These are phyloP conservation scores for Biscogniauxia mediterranea DNA, from an alignment of 2,329 filamentous ascomycete genomes.

Conservation along the genomic window DNA sequence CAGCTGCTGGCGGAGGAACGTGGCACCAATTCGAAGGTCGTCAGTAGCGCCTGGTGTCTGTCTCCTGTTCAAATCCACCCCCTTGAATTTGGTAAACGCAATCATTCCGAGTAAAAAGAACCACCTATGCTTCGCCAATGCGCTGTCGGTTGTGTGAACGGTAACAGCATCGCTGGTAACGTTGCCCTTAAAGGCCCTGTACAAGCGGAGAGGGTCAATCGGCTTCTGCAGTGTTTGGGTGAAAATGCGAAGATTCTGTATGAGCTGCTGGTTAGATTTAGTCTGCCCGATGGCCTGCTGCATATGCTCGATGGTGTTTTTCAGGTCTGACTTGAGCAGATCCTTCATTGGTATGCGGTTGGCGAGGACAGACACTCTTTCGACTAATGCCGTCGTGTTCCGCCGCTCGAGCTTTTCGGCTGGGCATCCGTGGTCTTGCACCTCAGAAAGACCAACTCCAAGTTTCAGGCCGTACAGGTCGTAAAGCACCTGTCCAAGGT, in stretches of 20 bases:
- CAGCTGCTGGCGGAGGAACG: conserved; percentile 76
- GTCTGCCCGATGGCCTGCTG: conserved; percentile 80
- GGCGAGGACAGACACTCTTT: conserved; percentile 79
- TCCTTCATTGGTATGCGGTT: conserved; percentile 87
- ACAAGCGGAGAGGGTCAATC: conserved; percentile 78
- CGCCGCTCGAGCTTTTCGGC: conserved; percentile 75
- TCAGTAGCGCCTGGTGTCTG: conserved; percentile 77
- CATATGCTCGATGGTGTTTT: conserved; percentile 87
- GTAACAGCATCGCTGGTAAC: conserved; percentile 70
- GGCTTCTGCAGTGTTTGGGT: conserved; percentile 78
- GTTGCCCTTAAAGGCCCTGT: conserved; percentile 75
- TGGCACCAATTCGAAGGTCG: conserved; percentile 77
- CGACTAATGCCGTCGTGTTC: conserved; percentile 77
- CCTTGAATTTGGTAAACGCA: conserved; percentile 79
- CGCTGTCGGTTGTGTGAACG: conserved; percentile 66
- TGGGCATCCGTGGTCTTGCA: conserved; percentile 77
- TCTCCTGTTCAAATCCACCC: conserved; percentile 67
- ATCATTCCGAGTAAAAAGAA: conserved; percentile 90
- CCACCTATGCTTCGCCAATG: conserved; percentile 80
- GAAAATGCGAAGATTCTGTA: conserved; percentile 84
- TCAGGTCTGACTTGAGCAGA: conserved; percentile 85
- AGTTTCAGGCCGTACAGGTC: conserved; percentile 82
- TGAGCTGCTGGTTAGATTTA: conserved; percentile 75
- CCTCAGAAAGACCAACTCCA: conserved; percentile 62
- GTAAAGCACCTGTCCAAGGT: conserved; percentile 80